Base-by-base conservation (phyloP, 1,139 yeast species). In the Taiozyma sp. region DNA sequence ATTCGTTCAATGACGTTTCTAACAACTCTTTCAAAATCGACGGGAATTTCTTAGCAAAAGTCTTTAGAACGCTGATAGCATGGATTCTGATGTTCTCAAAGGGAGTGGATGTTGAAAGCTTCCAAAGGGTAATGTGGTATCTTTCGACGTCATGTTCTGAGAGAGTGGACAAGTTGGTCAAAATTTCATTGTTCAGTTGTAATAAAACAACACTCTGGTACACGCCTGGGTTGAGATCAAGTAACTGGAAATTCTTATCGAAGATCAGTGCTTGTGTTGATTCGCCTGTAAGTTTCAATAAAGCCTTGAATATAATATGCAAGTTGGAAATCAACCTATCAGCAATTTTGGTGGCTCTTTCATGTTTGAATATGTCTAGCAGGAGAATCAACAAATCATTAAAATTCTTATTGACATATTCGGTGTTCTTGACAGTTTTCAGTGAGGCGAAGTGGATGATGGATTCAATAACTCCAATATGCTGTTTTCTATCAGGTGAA, bases 61-160 rank as follows among this genome's bases (percentile, higher is more conserved):
- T 55, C 48, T 66, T 71, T 43, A 75, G 54, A 0, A 69, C 66
- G 44, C 70, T 71, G 32, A 65, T 65, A 0, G 78, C 65, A 43
- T 66, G 62, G 8, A 73, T 63, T 51, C 80, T 68, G 4, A 73
- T 56, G 38, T 67, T 67, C 39, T 67, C 66, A 46, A 69, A 70
- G 24, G 67, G 66, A 27, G 66, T 65, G 42, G 70, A 63, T 4
- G 66, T 61, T 29, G 71, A 63, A 12, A 75, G 57, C 16, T 62
- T 61, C 48, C 69, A 59, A 4, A 76, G 53, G 22, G 56, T 60
- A 9, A 57, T 56, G 43, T 64, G 68, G 6, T 68, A 64, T 24
- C 55, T 57, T 23, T 61, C 62, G n/a, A 66, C 58, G 39, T 70
- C 70, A 27, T 60, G 58, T 4, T 59, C 65, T 45, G 70, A 67